Base-by-base conservation (phyloP, 345 rosid species). In the Melaleuca alternifolia region DNA sequence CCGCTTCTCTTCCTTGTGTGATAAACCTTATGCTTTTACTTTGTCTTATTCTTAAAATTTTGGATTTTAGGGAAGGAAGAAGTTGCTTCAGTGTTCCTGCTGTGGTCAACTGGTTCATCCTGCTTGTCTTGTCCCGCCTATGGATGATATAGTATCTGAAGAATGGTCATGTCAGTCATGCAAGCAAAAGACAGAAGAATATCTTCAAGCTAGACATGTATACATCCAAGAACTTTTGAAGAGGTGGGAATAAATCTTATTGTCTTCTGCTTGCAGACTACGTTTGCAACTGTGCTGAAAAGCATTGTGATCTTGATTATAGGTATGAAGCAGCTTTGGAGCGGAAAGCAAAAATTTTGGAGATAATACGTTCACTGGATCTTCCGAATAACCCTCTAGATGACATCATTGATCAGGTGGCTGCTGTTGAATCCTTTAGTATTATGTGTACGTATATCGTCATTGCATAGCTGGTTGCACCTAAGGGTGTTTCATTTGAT, bases 331-430 rank as follows among this genome's bases (percentile, higher is more conserved):
- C 92, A 86, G 98, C 99, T 75, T 84, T 92, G 91, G 95, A 93
- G 90, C 95, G 99, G 52, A 97, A 96, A 91, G 89, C 92, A 59
- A 95, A 96, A 90, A 95, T 97, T 88, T 87, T 96, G 92, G 99
- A 97, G 86, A 94, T 95, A 79, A 92, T 97, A 87, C 99, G 98
- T 62, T 91, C 95, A 12, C 90, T 97, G 89, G 92, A 96, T 94
- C 98, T 97, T 89, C 99, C 99, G 51, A 96, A 96, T 91, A 97
- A 97, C 91, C 99, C 99, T 48, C 91, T 97, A 92, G 99, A 97
- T 92, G 98, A 97, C 90, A 93, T 97, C 86, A 94, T 94, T 84
- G 99, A 97, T 88, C 98, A 97, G 98, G 99, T 97, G 85, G 86
- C 79, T 48, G 48, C 52, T 84, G 57, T 54, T 75, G 44, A 37